Evolutionary conservation across 2,329 filamentous ascomycete species (phyloP), one percentile per base, ranked within the genome.

Genomic region (Keithomyces neogunnii): DNA sequence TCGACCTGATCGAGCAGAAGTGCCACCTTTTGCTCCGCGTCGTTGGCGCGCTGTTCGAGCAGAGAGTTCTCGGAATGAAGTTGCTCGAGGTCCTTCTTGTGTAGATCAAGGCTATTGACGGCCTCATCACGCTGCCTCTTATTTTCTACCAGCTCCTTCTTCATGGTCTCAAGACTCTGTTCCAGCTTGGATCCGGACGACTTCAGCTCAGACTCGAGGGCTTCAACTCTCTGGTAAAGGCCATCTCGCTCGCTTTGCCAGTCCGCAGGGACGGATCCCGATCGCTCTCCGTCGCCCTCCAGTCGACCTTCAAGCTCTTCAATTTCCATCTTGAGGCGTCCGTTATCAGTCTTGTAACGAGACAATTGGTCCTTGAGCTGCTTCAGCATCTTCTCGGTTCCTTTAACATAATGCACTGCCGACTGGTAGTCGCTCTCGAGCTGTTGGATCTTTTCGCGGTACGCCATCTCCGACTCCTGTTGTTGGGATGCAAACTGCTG

Each of bases 351-450:
- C 77, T 97, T 97, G 71, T 95, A 93, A 52, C 90, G 88, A 50
- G 86, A 78, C n/a, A 99, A 77, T 70, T 99, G 93, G 62, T 96
- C 90, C 73, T 97, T 97, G 78, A 99, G 92, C 68, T 95, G 92
- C 69, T 93, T 91, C 47, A 99, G 81, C 90, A 99, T 96, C 78
- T 96, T 97, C 70, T 99, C 93, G 1, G 93, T 97, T 53, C 93
- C 93, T 69, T 96, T 95, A 59, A 99, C 89, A 63, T 99, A 99
- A 69, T 96, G 93, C 47, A 97, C 91, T 13, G 93, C 92, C 42
- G 93, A 96, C 68, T 96, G 90, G 66, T 99, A 96, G 67, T 99
- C 93, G 65, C 91, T 95, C 70, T 97, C 91, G 33, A 99, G 82
- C 64, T 96, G 91, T 53, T 89, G 82, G 49, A 99, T 78, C 68